phyloP scores from a whole-genome alignment of 1,139 yeast species.

The Blastobotrys malaysiensis region DNA sequence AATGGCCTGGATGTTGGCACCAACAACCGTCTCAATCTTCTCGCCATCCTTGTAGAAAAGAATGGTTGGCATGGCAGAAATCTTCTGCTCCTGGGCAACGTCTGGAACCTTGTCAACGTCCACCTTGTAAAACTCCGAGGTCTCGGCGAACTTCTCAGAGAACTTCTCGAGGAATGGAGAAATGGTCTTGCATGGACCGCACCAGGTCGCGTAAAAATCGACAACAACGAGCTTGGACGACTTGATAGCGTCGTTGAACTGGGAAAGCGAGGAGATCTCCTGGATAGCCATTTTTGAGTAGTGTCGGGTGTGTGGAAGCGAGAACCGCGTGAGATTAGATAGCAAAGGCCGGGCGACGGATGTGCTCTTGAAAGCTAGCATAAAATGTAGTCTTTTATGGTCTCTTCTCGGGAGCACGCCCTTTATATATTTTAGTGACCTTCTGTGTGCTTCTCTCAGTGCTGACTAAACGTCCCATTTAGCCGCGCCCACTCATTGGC shows the following conservation, averaged over 20 bases:
- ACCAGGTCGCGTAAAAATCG: constrained; percentile 78
- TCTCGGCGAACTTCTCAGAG: constrained; percentile 43
- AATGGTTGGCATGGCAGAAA: constrained; percentile 88
- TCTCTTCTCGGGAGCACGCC: background rate
- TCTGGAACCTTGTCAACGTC: constrained; percentile 77
- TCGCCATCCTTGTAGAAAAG: constrained; percentile 72
- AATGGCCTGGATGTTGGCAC: constrained; percentile 81
- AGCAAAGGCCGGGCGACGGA: background rate
- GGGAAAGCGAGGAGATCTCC: constrained; percentile 17
- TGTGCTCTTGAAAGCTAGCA: background rate
- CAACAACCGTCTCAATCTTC: constrained; percentile 67
- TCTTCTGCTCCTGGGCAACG: constrained; percentile 66
- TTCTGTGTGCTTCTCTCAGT: background rate
- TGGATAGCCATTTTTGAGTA: constrained; percentile 19
- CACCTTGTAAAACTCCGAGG: constrained; percentile 67
- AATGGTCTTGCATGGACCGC: constrained; percentile 96
- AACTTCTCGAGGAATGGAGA: constrained; percentile 86
- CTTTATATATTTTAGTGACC: background rate
- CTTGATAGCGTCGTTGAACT: constrained; percentile 21
- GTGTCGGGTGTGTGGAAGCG: background rate
- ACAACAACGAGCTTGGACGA: constrained; percentile 48
- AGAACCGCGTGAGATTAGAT: background rate
- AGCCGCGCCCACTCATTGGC: background rate
- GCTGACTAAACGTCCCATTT: background rate
- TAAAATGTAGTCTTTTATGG: background rate